Percentiles rank a stretch among this genome's conserved stretches.
These are phyloP conservation scores for Mycena belliarum DNA, from an alignment of 768 basidiomycete genomes.

Conservation along the genomic window DNA sequence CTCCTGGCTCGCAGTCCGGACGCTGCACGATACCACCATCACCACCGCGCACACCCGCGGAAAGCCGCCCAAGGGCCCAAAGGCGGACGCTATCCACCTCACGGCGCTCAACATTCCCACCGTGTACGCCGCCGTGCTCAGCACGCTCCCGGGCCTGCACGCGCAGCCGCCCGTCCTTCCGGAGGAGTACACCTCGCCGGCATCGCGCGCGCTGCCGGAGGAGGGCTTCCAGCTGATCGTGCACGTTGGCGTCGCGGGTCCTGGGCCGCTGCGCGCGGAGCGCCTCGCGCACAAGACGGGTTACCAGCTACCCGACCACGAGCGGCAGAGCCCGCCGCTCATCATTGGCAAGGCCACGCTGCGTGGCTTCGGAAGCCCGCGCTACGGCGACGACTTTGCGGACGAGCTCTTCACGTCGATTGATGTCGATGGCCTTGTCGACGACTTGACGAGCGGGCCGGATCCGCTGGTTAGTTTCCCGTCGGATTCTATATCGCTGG, in stretches of 20 bases:
- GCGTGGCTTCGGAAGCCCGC: constrained; percentile 13
- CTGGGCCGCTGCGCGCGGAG: constrained; percentile 12
- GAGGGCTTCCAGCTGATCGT: constrained; percentile 19
- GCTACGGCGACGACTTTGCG: constrained; percentile 19
- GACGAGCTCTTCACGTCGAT: constrained; percentile 17
- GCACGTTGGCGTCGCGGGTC: constrained; percentile 18
- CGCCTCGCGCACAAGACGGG: constrained; percentile 22
- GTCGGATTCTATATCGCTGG: background rate
- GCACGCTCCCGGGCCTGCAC: constrained; percentile 15
- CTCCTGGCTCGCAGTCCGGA: constrained; percentile 69
- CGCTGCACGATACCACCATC: constrained; percentile 59
- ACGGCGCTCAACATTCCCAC: constrained; percentile 19
- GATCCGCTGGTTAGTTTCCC: constrained; percentile 5
- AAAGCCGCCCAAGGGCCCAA: constrained; percentile 16
- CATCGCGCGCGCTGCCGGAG: constrained; percentile 13
- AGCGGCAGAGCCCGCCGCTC: constrained; percentile 10
- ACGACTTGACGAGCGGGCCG: constrained; percentile 14
- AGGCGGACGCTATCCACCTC: constrained; percentile 12
- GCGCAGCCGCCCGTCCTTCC: constrained; percentile 13
- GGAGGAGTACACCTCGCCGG: constrained; percentile 5
- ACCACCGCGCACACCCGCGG: constrained; percentile 14
- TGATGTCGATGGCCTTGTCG: constrained; percentile 16
- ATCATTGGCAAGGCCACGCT: constrained; percentile 8
- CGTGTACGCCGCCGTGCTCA: constrained; percentile 17
- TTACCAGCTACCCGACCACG: constrained; percentile 16